A percentile compares a stretch with the other conserved stretches of the same genome.
Evolutionary conservation across 1,284 basidiomycete genomes (phyloP).

Genomic region (Trichosporon inkin): DNA sequence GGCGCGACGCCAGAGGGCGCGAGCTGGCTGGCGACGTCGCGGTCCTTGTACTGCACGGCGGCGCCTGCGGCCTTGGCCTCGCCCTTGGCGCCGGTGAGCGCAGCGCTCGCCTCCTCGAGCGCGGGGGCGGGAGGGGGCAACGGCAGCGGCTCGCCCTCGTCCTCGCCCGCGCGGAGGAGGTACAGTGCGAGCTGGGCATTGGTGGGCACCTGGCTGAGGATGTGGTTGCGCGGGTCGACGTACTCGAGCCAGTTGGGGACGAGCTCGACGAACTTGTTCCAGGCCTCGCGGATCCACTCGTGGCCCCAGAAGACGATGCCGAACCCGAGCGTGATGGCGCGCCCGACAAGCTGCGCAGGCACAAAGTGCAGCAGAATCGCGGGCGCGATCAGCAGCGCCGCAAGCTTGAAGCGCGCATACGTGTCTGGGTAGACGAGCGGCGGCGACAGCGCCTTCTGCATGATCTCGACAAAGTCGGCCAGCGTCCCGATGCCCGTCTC

Average conservation of each 20-base stretch:
- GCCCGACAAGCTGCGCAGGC: conserved; percentile 52
- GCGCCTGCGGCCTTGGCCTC: conserved; percentile 37
- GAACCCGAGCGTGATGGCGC: conserved; percentile 51
- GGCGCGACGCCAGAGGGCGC: no score
- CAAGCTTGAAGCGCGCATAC: conserved; percentile 49
- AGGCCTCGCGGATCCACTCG: conserved; percentile 47
- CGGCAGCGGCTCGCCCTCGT: conserved; percentile 41
- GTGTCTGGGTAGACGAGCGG: conserved; percentile 47
- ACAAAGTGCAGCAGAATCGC: conserved; percentile 51
- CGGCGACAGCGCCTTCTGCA: conserved; percentile 51
- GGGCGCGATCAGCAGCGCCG: conserved; percentile 46
- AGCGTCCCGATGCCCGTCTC: conserved; percentile 48
- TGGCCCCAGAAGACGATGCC: conserved; percentile 58
- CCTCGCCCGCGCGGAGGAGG: conserved; percentile 55
- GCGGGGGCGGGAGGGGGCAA: conserved; percentile 47
- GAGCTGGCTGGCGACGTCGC: no score
- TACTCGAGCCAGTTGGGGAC: conserved; percentile 54
- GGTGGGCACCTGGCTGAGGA: conserved; percentile 57
- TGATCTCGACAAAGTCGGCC: conserved; percentile 49
- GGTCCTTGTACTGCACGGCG: conserved; percentile 18
- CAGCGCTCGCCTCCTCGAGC: conserved; percentile 35
- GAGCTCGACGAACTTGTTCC: conserved; percentile 50
- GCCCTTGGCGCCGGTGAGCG: conserved; percentile 36
- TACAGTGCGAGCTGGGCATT: conserved; percentile 59
- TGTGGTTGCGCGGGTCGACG: conserved; percentile 45